Percentiles rank a stretch among this genome's conserved stretches.
Conservation (phyloP, 2,329 filamentous ascomycete genomes). For the Cordyceps cateniannulata region DNA sequence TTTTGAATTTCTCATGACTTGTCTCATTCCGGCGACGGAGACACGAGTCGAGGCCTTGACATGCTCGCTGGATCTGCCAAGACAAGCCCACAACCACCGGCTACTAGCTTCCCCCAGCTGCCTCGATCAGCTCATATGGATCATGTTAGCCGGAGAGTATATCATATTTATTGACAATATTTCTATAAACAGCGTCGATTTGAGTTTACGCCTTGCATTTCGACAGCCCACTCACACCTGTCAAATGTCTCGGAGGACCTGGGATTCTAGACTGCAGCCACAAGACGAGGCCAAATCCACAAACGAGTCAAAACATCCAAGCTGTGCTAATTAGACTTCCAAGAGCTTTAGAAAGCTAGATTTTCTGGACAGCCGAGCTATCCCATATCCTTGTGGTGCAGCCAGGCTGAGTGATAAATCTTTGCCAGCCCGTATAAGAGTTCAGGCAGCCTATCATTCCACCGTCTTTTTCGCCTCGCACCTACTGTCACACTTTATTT, state of each 20-base stretch:
- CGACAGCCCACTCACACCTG: conserved; percentile 1
- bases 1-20: neutral
- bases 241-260: neutral
- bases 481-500: neutral
- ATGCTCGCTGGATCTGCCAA: no score
- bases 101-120: no score
- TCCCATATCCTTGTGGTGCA: neutral
- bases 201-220: neutral
- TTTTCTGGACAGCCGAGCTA: neutral
- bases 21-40: neutral
- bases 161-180: no score
- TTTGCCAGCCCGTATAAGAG: conserved; percentile 1
- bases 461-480: neutral
- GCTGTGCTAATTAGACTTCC: neutral
- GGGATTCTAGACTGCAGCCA: neutral
- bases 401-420: neutral
- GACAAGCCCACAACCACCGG: no score
- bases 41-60: neutral
- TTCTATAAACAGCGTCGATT: no score
- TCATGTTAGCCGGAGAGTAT: no score
- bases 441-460: neutral
- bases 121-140: no score
- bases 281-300: neutral
- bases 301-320: neutral
- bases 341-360: neutral